Evolutionary conservation across 2,329 filamentous ascomycete species (phyloP).

Genomic region (Aureobasidium sp.): DNA sequence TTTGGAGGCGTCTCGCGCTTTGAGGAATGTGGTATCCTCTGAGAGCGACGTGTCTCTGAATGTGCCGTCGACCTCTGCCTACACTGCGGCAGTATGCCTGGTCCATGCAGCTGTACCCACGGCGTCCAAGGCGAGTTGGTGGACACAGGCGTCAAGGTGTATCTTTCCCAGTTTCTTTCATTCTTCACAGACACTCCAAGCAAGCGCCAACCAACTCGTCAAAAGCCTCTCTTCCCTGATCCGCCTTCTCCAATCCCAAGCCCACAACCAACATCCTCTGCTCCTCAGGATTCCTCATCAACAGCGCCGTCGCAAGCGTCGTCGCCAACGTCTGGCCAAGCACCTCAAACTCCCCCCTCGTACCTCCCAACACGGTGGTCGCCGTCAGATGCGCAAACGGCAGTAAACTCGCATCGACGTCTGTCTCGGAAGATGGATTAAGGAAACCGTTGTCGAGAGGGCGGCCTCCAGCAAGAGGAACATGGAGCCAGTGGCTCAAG

Average conservation of each 20-base stretch:
- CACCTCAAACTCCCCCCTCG: slow-evolving; percentile 71
- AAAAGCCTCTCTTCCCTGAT: slow-evolving; percentile 34
- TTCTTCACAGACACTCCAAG: slow-evolving; percentile 24
- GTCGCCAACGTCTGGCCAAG: slow-evolving; percentile 77
- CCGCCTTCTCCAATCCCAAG: slow-evolving; percentile 46
- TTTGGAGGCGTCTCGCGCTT: background rate
- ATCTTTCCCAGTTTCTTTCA: background rate
- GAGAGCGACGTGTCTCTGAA: background rate
- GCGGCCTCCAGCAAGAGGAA: slow-evolving; percentile 60
- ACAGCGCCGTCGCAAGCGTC: slow-evolving; percentile 76
- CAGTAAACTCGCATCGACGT: slow-evolving; percentile 43
- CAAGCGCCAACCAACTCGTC: slow-evolving; percentile 31
- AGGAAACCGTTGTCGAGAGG: slow-evolving; percentile 54
- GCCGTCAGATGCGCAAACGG: slow-evolving; percentile 79
- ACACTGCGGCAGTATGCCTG: background rate
- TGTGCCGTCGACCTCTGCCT: background rate
- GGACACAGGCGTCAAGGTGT: background rate
- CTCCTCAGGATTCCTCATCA: slow-evolving; percentile 60
- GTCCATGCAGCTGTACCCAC: background rate
- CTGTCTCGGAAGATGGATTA: slow-evolving; percentile 39
- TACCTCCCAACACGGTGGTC: slow-evolving; percentile 78
- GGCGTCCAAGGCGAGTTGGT: background rate
- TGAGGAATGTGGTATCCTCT: background rate
- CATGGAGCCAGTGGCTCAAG: slow-evolving; percentile 90
- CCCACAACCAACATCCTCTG: slow-evolving; percentile 53